phyloP scores from a whole-genome alignment of 2,329 filamentous ascomycete species.

The Aspergillus sp. region DNA sequence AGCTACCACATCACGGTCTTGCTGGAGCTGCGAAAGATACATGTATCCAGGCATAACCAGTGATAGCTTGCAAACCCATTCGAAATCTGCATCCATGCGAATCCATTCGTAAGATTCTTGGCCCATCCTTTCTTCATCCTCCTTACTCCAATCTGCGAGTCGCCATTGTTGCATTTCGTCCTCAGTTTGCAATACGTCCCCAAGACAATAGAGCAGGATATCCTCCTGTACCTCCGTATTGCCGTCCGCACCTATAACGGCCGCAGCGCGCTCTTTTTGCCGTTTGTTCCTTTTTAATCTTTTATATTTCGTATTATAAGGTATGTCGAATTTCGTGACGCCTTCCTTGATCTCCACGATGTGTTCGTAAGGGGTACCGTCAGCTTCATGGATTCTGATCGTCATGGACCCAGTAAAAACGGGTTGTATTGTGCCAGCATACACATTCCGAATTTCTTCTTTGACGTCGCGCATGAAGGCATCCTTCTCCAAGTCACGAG shows the following conservation, averaged over 20 bases:
- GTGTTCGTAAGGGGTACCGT: constrained; percentile 96
- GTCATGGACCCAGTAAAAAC: constrained; percentile 96
- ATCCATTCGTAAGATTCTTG: constrained; percentile 99
- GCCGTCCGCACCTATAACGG: constrained; percentile 62
- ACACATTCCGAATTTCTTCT: constrained; percentile 70
- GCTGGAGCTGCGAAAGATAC: constrained; percentile 95
- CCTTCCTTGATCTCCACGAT: constrained; percentile 93
- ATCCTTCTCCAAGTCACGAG: constrained; percentile 64
- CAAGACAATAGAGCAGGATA: constrained; percentile 83
- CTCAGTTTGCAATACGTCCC: constrained; percentile 80
- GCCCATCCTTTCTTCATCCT: constrained; percentile 88
- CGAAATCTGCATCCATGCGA: constrained; percentile 94
- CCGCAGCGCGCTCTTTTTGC: constrained; percentile 73
- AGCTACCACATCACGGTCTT: constrained; percentile 95
- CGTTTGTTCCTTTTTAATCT: constrained; percentile 84
- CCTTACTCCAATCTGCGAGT: constrained; percentile 82
- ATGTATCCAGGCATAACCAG: constrained; percentile 89
- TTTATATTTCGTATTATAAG: constrained; percentile 99
- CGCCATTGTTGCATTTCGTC: constrained; percentile 83
- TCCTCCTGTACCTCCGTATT: constrained; percentile 70
- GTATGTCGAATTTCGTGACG: constrained; percentile 83
- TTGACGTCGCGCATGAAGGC: constrained; percentile 84
- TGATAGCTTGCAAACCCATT: constrained; percentile 89
- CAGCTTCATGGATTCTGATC: constrained; percentile 94
- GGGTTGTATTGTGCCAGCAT: constrained; percentile 68